Conservation (phyloP, 108 stramenopile genomes). For the Licmophora abbreviata region DNA sequence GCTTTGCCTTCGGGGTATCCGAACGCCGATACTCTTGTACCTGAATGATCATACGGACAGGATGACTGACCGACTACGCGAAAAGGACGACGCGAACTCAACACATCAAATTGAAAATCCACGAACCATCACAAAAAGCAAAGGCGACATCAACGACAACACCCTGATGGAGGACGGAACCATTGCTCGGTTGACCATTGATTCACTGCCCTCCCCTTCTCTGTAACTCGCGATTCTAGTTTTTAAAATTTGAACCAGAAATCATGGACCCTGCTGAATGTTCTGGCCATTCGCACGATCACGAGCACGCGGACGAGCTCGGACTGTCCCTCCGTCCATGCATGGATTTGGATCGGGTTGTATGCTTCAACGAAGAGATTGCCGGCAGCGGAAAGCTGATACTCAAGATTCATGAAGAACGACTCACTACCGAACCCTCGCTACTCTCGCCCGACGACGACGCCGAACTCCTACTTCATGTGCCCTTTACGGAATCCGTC, state of each 20-base stretch:
- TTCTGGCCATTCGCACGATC: slow-evolving; percentile 77
- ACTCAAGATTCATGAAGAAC: slow-evolving; percentile 76
- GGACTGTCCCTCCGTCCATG: slow-evolving; percentile 61
- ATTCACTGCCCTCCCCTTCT: too few relatives aligned
- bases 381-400: slow-evolving; percentile 38
- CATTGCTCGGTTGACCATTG: too few relatives aligned
- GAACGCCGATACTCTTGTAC: too few relatives aligned
- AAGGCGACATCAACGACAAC: too few relatives aligned
- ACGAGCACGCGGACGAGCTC: slow-evolving; percentile 57
- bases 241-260: slow-evolving; percentile 1
- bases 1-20: too few relatives aligned
- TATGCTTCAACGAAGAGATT: slow-evolving; percentile 73
- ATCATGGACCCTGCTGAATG: slow-evolving; percentile 49
- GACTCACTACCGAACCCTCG: slow-evolving; percentile 41
- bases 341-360: slow-evolving; percentile 52
- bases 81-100: too few relatives aligned
- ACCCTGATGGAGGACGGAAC: too few relatives aligned
- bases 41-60: too few relatives aligned
- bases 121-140: too few relatives aligned
- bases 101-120: too few relatives aligned
- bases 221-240: too few relatives aligned
- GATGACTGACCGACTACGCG: too few relatives aligned
- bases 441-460: slow-evolving; percentile 66
- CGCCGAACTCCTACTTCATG: slow-evolving; percentile 64
- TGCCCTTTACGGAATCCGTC: slow-evolving; percentile 77